Conservation (phyloP, 2,329 filamentous ascomycete genomes). For the Lachnellula hyalina region DNA sequence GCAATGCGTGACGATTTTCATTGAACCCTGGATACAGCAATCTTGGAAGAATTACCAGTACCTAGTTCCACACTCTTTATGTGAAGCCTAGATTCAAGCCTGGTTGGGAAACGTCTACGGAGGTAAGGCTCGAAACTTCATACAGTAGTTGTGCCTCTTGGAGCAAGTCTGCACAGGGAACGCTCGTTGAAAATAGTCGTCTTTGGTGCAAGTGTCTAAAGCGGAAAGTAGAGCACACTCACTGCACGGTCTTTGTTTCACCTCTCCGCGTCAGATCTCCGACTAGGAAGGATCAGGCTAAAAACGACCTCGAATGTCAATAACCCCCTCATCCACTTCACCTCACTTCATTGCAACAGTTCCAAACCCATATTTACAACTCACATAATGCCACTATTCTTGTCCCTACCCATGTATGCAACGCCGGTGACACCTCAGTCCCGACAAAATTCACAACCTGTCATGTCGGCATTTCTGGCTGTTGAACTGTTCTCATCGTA, state of each 20-base stretch:
- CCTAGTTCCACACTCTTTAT: neutral
- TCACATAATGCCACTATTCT: too few relatives aligned
- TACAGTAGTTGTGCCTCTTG: neutral
- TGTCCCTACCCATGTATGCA: neutral
- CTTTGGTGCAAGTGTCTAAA: neutral
- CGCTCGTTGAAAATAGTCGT: too few relatives aligned
- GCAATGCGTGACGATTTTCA: neutral
- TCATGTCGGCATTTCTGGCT: conserved; percentile 14
- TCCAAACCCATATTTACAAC: neutral
- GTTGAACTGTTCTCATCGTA: conserved; percentile 4
- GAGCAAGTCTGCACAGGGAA: too few relatives aligned
- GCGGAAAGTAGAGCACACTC: neutral
- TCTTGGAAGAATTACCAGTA: neutral
- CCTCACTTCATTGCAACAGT: neutral
- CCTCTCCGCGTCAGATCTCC: conserved; percentile 8
- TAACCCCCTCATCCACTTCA: neutral
- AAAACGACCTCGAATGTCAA: neutral
- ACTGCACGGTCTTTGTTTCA: conserved; percentile 8
- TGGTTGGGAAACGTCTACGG: neutral
- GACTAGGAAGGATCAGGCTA: neutral
- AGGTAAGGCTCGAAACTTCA: neutral
- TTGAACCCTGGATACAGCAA: neutral
- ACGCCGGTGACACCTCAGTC: neutral
- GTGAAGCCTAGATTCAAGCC: neutral
- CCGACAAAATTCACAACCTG: neutral